phyloP scores from a whole-genome alignment of 2,329 filamentous ascomycete genomes.

The Cladosporium sp. region DNA sequence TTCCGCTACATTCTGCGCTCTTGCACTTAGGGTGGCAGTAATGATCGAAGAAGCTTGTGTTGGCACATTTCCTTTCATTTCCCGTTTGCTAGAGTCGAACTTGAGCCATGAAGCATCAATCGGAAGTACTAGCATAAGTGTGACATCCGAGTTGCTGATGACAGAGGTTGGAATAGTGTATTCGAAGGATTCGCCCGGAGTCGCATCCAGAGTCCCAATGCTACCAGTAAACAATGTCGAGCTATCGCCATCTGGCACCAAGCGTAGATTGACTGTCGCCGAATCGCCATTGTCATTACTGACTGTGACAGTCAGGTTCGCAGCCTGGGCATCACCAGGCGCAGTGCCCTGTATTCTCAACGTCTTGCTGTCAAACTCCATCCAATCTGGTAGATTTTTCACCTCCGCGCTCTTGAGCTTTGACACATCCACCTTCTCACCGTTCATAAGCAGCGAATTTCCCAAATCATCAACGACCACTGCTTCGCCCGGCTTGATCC shows the following conservation, averaged over 20 bases:
- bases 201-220: constrained; percentile 45
- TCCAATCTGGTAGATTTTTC: constrained; percentile 62
- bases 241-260: constrained; percentile 35
- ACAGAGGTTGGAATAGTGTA: constrained; percentile 45
- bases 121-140: constrained; percentile 43
- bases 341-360: constrained; percentile 63
- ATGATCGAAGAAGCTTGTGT: constrained; percentile 36
- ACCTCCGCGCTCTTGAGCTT: constrained; percentile 50
- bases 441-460: constrained; percentile 34
- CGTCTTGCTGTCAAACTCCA: constrained; percentile 59
- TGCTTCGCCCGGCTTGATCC: constrained; percentile 28
- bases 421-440: constrained; percentile 40
- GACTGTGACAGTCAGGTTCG: constrained; percentile 60
- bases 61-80: constrained; percentile 49
- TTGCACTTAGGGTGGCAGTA: constrained; percentile 42
- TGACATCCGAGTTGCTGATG: constrained; percentile 37
- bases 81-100: constrained; percentile 43
- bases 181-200: constrained; percentile 46
- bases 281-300: constrained; percentile 57
- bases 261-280: constrained; percentile 53
- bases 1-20: constrained; percentile 21
- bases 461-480: constrained; percentile 31
- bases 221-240: constrained; percentile 40
- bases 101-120: constrained; percentile 45
- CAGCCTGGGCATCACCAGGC: constrained; percentile 53